Conservation (phyloP, 176 grass and related monocot genomes). For the Oryza glaberrima region DNA sequence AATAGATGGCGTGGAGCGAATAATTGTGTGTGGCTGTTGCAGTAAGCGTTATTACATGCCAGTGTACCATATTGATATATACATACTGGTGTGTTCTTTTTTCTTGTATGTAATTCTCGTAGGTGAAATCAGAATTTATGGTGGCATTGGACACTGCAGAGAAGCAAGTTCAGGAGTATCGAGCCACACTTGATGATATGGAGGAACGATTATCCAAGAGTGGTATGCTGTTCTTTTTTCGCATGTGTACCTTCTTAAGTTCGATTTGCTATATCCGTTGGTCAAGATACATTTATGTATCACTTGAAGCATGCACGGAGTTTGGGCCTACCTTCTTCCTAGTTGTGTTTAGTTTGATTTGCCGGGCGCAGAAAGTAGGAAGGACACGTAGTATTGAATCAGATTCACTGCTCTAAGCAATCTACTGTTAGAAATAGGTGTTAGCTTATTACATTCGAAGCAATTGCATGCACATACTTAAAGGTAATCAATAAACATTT, state of each 20-base stretch:
- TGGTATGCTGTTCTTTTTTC: slow-evolving; percentile 46
- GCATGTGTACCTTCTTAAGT: not conserved
- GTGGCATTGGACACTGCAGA: slow-evolving; percentile 72
- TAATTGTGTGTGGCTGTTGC: not conserved
- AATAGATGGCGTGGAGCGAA: not conserved
- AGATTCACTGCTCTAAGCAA: slow-evolving; percentile 24
- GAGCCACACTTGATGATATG: slow-evolving; percentile 50
- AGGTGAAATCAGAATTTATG: slow-evolving; percentile 95
- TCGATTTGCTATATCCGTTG: not conserved
- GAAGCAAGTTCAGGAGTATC: slow-evolving; percentile 75
- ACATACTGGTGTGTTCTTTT: slow-evolving; percentile 9
- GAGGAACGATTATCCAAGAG: slow-evolving; percentile 63
- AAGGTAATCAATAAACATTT: slow-evolving; percentile 8
- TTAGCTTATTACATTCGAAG: slow-evolving; percentile 27
- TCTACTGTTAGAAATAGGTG: slow-evolving; percentile 4
- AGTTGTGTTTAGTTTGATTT: slow-evolving; percentile 10
- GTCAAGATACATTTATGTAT: slow-evolving; percentile 2
- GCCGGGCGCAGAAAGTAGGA: not conserved
- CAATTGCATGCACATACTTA: slow-evolving; percentile 17
- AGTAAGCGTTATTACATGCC: not conserved
- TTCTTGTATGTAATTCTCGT: slow-evolving; percentile 19
- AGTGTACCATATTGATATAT: slow-evolving; percentile 13
- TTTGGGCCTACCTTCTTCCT: not conserved
- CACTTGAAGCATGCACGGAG: slow-evolving; percentile 5
- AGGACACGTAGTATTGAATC: slow-evolving; percentile 3